A percentile compares a stretch with the other conserved stretches of the same genome.
phyloP scores from a whole-genome alignment of 23 red algal genomes.

The Gracilaria gracilis region DNA sequence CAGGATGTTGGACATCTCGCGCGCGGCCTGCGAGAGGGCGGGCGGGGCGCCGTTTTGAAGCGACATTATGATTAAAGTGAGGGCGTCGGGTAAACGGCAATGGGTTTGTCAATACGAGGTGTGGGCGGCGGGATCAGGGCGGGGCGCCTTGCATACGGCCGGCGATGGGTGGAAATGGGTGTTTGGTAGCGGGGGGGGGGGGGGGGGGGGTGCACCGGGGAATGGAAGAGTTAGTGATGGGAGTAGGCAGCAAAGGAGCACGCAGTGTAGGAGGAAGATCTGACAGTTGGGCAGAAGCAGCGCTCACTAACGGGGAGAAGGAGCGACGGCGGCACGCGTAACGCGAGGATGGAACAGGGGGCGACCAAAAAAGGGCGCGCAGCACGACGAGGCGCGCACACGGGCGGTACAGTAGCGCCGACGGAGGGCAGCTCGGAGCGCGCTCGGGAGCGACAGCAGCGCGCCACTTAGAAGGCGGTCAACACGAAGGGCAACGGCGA shows the following conservation, averaged over 20 bases:
- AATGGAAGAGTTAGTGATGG: background rate
- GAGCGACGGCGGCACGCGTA: background rate
- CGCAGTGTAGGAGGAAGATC: background rate
- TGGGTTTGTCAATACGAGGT: background rate
- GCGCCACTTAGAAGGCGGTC: too few species aligned
- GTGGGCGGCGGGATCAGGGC: conserved; percentile 2
- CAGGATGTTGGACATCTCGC: conserved; percentile 82
- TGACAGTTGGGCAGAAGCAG: background rate
- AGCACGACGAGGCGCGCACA: background rate
- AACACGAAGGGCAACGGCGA: too few species aligned
- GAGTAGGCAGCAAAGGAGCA: background rate
- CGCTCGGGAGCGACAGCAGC: too few species aligned
- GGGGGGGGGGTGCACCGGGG: background rate
- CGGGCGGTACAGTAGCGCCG: too few species aligned
- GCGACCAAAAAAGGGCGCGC: background rate
- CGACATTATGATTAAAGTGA: conserved; percentile 18
- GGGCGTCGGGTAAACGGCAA: background rate
- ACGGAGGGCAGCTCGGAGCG: too few species aligned
- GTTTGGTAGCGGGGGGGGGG: background rate
- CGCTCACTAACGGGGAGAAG: background rate
- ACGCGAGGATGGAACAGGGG: background rate
- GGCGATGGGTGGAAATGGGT: background rate
- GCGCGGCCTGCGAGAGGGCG: conserved; percentile 47
- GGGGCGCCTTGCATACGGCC: conserved; percentile 17
- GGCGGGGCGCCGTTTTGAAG: conserved; percentile 55